Evolutionary conservation across 306 rosid genomes (phyloP).

Genomic region (Mimosa bimucronata): DNA sequence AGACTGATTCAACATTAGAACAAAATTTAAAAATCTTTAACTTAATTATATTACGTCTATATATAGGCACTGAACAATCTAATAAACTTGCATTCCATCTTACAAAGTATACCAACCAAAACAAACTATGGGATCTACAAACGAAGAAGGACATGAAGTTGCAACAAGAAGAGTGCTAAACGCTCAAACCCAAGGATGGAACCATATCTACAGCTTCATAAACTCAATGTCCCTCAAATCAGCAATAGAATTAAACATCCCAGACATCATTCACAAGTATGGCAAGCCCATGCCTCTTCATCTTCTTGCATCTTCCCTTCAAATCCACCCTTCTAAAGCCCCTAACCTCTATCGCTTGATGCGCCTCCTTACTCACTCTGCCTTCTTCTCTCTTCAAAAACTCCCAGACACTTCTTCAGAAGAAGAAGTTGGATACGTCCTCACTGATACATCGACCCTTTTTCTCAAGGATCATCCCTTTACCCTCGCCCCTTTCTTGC

Average conservation of each 20-base stretch:
- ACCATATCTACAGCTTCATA: slow-evolving; percentile 28
- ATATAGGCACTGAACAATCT: no score
- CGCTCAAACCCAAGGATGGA: slow-evolving; percentile 40
- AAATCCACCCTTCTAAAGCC: slow-evolving; percentile 41
- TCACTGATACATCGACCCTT: slow-evolving; percentile 42
- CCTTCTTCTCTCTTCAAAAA: slow-evolving; percentile 38
- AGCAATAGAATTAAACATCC: slow-evolving; percentile 31
- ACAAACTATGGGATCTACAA: background rate
- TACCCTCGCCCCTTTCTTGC: background rate
- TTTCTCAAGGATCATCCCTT: slow-evolving; percentile 42
- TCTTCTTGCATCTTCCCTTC: slow-evolving; percentile 37
- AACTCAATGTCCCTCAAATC: slow-evolving; percentile 35
- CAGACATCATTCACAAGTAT: slow-evolving; percentile 43
- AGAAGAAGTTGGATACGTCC: slow-evolving; percentile 34
- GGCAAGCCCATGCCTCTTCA: slow-evolving; percentile 59
- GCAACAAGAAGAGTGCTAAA: slow-evolving; percentile 23
- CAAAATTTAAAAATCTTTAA: no score
- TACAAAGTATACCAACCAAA: no score
- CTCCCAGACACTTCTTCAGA: background rate
- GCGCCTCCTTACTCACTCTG: slow-evolving; percentile 43
- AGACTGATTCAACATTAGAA: no score
- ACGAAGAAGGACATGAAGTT: background rate
- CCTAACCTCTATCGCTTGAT: slow-evolving; percentile 41
- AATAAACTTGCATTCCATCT: no score
- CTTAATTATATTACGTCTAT: no score